Evolutionary conservation across 768 basidiomycete species (phyloP).

Genomic region (Sporobolomyces phaffii): DNA sequence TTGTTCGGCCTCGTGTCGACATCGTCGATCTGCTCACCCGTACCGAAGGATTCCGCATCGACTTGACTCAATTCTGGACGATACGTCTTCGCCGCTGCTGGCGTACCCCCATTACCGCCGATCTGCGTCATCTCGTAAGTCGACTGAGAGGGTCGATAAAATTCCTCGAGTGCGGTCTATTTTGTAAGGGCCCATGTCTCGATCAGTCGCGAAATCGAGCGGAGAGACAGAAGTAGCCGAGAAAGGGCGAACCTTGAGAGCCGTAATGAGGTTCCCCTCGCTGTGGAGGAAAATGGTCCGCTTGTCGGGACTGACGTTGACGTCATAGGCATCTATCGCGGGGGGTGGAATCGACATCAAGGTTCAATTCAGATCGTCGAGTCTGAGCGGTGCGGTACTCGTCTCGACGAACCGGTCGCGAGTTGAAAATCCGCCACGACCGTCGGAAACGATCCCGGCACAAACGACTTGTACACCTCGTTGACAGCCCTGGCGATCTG

Average conservation of each 20-base stretch:
- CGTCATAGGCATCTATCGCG: constrained; percentile 65
- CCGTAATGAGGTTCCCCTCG: constrained; percentile 69
- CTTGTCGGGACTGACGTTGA: constrained; percentile 96
- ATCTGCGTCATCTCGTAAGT: constrained; percentile 57
- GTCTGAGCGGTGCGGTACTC: neutral
- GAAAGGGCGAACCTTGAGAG: constrained; percentile 57
- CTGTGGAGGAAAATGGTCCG: constrained; percentile 87
- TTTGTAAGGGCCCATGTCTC: neutral
- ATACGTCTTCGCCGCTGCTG: too few species aligned
- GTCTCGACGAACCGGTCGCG: constrained; percentile 59
- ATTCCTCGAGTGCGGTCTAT: constrained; percentile 61
- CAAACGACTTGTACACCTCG: constrained; percentile 83
- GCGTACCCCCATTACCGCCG: too few species aligned
- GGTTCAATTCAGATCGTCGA: neutral
- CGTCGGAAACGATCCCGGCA: constrained; percentile 67
- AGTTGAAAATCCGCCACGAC: constrained; percentile 75
- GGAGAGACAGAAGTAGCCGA: neutral
- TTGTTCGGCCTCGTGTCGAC: constrained; percentile 34
- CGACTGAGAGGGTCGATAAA: constrained; percentile 65
- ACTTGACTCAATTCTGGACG: too few species aligned
- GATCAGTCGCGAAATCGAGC: neutral
- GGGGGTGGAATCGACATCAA: neutral
- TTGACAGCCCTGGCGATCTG: constrained; percentile 84
- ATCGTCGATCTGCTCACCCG: constrained; percentile 29
- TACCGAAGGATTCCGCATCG: too few species aligned